Conservation (phyloP, 2,329 filamentous ascomycete genomes). For the Epicoccum sorghinum region DNA sequence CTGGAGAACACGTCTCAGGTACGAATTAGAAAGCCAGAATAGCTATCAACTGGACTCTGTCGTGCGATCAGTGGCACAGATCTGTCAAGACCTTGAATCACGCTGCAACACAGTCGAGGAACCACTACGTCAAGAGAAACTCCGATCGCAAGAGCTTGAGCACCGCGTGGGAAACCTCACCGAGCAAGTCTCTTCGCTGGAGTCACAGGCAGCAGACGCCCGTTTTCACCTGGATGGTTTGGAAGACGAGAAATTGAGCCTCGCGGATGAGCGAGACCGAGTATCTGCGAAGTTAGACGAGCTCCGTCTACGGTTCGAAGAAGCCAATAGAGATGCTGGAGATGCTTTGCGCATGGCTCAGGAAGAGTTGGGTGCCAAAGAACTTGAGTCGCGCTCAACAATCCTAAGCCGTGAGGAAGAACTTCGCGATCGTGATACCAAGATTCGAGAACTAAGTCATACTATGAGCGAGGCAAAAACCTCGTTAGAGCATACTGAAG, state of each 20-base stretch:
- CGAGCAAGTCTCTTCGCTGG: slow-evolving; percentile 45
- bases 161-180: slow-evolving; percentile 40
- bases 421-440: slow-evolving; percentile 10
- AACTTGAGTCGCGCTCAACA: slow-evolving; percentile 45
- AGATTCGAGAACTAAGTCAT: slow-evolving; percentile 16
- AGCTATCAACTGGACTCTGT: slow-evolving; percentile 55
- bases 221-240: slow-evolving; percentile 42
- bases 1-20: slow-evolving; percentile 57
- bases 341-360: slow-evolving; percentile 30
- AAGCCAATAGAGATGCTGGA: slow-evolving; percentile 43
- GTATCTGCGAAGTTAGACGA: slow-evolving; percentile 38
- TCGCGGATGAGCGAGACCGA: slow-evolving; percentile 43
- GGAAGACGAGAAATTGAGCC: slow-evolving; percentile 47
- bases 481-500: slow-evolving; percentile 18
- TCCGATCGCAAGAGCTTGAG: slow-evolving; percentile 43
- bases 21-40: slow-evolving; percentile 49
- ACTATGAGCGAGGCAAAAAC: slow-evolving; percentile 14
- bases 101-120: slow-evolving; percentile 62
- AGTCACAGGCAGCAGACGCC: slow-evolving; percentile 31
- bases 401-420: slow-evolving; percentile 27
- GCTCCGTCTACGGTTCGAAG: slow-evolving; percentile 47
- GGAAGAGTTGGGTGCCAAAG: slow-evolving; percentile 36
- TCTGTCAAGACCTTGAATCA: slow-evolving; percentile 62
- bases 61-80: slow-evolving; percentile 56
- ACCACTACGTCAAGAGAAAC: slow-evolving; percentile 56